Base-by-base conservation (phyloP, 495 filamentous ascomycete species). In the Trichocladium antarcticum region DNA sequence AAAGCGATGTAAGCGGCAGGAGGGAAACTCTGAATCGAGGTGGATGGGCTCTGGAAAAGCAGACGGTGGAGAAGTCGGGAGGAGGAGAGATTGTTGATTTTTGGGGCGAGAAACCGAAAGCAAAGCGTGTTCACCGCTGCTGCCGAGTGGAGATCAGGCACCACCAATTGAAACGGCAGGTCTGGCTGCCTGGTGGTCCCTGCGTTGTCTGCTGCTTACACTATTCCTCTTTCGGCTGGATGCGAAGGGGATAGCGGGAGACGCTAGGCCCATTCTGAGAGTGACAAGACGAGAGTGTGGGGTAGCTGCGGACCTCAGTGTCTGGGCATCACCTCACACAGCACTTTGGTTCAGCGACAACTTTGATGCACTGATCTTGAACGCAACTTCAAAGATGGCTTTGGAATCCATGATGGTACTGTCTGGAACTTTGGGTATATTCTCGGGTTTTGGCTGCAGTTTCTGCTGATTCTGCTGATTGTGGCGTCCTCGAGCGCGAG, bases 81-180 rank as follows among this genome's bases (percentile, higher is more conserved):
- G 45, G 39, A 42, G 48, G 51, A 53, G 58, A 60, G 58, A 61
- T 58, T 63, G 58, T 63, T 65, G 60, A 61, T 65, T 65, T 64
- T 63, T 61, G 58, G 61, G 60, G 59, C 58, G 50, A 63, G 57
- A 61, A 57, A 63, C 48, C 55, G 49, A 50, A 50, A 55, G 44
- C 42, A 50, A 51, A 56, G 40, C 41, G 41, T 39, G 47, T 54
- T 63, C 62, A 63, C 60, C 62, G 60, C 56, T 51, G 56, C 52
- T 57, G 60, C 49, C 51, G 50, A 51, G 61, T 55, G 61, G 59
- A 37, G 54, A 57, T 59, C 62, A 63, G 60, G 60, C 54, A 63
- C 60, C 51, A 24, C 56, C 51, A 60, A 59, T 56, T 42, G 42
- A 48, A 50, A 46, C 37, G 47, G 56, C 38, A 54, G 39, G 51